A percentile compares a stretch with the other conserved stretches of the same genome.
phyloP scores from a whole-genome alignment of 495 filamentous ascomycete genomes.

The Geoglossum glabrum region DNA sequence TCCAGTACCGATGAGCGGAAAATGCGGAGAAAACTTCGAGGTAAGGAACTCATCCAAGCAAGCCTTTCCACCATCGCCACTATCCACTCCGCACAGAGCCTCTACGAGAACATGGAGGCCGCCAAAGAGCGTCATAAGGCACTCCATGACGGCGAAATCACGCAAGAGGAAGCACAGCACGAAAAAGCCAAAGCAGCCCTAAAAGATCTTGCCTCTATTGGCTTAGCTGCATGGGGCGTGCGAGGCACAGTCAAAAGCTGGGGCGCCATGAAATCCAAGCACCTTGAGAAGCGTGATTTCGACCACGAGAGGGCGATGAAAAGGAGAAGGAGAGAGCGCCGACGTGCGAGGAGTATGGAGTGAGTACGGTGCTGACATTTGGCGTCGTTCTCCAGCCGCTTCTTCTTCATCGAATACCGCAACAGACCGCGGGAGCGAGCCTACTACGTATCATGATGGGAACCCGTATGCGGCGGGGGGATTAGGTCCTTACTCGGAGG shows the following conservation, averaged over 20 bases:
- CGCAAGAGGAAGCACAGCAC: conserved; percentile 51
- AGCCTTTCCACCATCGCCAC: conserved; percentile 75
- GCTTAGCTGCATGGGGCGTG: conserved; percentile 71
- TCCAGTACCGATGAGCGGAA: conserved; percentile 63
- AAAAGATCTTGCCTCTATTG: conserved; percentile 57
- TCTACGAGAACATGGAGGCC: conserved; percentile 59
- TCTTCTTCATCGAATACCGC: neutral
- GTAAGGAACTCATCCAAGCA: conserved; percentile 66
- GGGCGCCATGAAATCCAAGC: conserved; percentile 43
- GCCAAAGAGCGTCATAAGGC: conserved; percentile 47
- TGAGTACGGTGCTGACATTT: neutral
- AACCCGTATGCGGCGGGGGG: conserved; percentile 4
- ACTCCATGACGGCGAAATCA: conserved; percentile 54
- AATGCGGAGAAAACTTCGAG: conserved; percentile 54
- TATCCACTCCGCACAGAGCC: conserved; percentile 65
- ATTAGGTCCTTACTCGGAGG: neutral
- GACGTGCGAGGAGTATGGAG: neutral
- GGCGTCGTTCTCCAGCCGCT: neutral
- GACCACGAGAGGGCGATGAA: conserved; percentile 24
- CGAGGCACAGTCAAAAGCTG: conserved; percentile 63
- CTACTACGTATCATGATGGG: neutral
- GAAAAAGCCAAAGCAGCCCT: conserved; percentile 52
- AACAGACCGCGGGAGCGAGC: neutral
- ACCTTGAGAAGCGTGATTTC: conserved; percentile 31
- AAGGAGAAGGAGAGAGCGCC: conserved; percentile 9